These are phyloP conservation scores for Oryza officinalis DNA, from an alignment of 176 grass and related monocot species.

Conservation along the genomic window DNA sequence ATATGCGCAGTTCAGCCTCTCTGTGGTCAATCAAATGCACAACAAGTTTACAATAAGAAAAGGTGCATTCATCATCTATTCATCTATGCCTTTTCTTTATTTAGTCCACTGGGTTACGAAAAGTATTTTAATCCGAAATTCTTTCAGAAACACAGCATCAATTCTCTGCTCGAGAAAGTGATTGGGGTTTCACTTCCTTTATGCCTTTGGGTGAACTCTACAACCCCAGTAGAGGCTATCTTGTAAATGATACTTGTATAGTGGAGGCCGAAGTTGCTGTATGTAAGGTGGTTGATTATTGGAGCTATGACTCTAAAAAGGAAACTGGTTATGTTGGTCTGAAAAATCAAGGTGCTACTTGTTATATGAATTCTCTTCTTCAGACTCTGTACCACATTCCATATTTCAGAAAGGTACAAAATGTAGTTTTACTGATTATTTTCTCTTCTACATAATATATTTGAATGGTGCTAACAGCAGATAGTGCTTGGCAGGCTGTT, in stretches of 20 bases:
- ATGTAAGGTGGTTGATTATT: slow-evolving; percentile 90
- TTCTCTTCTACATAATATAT: slow-evolving; percentile 5
- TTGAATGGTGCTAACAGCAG: slow-evolving; percentile 21
- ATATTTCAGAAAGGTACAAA: slow-evolving; percentile 96
- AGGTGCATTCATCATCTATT: slow-evolving; percentile 55
- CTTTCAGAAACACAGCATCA: slow-evolving; percentile 94
- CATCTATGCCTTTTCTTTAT: slow-evolving; percentile 17
- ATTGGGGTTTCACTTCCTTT: slow-evolving; percentile 99
- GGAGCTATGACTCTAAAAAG: slow-evolving; percentile 98
- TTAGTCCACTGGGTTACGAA: slow-evolving; percentile 5
- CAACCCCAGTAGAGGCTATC: slow-evolving; percentile 89
- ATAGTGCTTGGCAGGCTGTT: slow-evolving; percentile 72
- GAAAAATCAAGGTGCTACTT: slow-evolving; percentile 99
- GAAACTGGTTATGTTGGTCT: slow-evolving; percentile 98
- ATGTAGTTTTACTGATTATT: slow-evolving; percentile 19
- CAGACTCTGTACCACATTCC: slow-evolving; percentile 98
- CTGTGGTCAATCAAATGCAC: slow-evolving; percentile 84
- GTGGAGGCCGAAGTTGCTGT: slow-evolving; percentile 95
- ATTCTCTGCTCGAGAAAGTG: slow-evolving; percentile 92
- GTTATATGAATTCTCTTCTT: slow-evolving; percentile 99
- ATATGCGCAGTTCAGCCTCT: slow-evolving; percentile 96
- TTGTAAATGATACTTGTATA: slow-evolving; percentile 96
- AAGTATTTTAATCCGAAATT: slow-evolving; percentile 27
- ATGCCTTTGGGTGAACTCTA: slow-evolving; percentile 95
- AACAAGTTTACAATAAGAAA: slow-evolving; percentile 94